phyloP scores from a whole-genome alignment of 2,329 filamentous ascomycete species.

The Pyricularia sp. region DNA sequence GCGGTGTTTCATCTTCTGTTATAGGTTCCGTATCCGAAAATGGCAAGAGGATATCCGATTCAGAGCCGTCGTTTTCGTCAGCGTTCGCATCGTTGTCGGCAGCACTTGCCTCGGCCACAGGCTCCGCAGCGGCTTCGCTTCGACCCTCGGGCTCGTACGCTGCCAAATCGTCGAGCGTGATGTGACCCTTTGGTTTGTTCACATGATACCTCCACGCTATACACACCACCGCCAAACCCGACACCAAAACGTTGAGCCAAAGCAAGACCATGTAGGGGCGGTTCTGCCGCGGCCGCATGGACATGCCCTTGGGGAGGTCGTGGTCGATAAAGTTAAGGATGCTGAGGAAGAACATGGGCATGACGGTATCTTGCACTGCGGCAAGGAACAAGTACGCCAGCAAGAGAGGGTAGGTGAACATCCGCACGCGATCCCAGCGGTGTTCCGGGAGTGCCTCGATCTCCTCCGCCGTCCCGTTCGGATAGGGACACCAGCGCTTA shows the following conservation, averaged over 20 bases:
- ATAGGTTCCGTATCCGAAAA: neutral
- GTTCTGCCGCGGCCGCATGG: constrained; percentile 3
- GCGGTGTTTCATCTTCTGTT: neutral
- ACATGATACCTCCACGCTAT: neutral
- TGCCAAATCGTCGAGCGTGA: neutral
- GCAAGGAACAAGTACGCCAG: constrained; percentile 1
- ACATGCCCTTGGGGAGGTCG: neutral
- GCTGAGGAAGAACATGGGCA: neutral
- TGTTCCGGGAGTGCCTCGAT: constrained; percentile 2
- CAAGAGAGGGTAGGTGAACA: neutral
- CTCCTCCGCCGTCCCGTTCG: neutral
- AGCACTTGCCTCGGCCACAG: neutral
- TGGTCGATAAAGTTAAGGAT: neutral
- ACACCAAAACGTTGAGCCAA: neutral
- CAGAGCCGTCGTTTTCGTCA: neutral
- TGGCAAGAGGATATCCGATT: neutral
- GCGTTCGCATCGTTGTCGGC: neutral
- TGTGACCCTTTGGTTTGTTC: neutral
- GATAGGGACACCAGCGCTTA: constrained; percentile 3
- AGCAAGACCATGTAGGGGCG: neutral
- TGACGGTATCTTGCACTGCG: neutral
- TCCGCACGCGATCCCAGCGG: constrained; percentile 4
- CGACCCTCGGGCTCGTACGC: neutral
- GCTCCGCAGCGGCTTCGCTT: neutral
- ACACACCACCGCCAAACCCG: neutral